A percentile compares a stretch with the other conserved stretches of the same genome.
Evolutionary conservation across 495 filamentous ascomycete species (phyloP).

Genomic region (Neurospora tetraspora): DNA sequence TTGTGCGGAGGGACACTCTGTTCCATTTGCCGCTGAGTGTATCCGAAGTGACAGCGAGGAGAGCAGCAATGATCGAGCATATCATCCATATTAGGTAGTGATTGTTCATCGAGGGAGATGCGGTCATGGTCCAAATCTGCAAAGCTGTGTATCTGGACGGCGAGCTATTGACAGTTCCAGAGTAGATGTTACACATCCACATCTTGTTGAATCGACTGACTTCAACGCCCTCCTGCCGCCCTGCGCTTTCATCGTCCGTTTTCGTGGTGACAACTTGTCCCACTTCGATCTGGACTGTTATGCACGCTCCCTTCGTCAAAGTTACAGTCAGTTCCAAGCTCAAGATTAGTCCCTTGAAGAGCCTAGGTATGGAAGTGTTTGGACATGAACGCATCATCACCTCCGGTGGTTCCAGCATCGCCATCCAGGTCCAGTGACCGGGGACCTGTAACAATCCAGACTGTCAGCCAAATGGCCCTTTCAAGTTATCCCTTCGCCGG

Average conservation of each 20-base stretch:
- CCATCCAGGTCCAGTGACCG: not conserved
- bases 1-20: not conserved
- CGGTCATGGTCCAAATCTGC: not conserved
- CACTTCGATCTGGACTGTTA: not conserved
- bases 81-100: not conserved
- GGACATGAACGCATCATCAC: not conserved
- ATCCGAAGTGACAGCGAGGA: not conserved
- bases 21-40: not conserved
- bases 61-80: not conserved
- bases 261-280: not conserved
- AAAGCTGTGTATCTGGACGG: not conserved
- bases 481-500: not conserved
- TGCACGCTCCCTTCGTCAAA: not conserved
- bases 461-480: not conserved
- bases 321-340: not conserved
- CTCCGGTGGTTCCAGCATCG: not conserved
- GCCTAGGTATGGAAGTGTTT: not conserved
- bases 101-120: not conserved
- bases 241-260: not conserved
- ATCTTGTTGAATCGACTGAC: not conserved
- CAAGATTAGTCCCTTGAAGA: not conserved
- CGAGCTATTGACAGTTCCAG: not conserved
- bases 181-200: not conserved
- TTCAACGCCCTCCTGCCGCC: not conserved
- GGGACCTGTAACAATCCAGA: not conserved